Percentiles rank a stretch among this genome's conserved stretches.
phyloP scores from a whole-genome alignment of 495 filamentous ascomycete genomes.

The Usnea hakonensis region DNA sequence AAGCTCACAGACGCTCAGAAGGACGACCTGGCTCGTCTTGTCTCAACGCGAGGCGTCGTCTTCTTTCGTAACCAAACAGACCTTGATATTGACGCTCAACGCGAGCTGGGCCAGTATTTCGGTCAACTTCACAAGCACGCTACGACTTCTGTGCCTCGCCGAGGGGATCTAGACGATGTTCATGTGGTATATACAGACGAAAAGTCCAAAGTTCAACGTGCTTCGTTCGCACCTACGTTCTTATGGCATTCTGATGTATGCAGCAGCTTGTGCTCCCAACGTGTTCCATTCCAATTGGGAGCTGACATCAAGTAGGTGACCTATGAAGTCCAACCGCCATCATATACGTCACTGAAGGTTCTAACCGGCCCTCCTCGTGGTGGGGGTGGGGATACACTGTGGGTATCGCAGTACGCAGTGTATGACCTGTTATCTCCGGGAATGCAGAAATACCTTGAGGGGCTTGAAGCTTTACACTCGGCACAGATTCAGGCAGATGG shows the following conservation, averaged over 20 bases:
- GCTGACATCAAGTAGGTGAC: constrained; percentile 42
- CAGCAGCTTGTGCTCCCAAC: constrained; percentile 1
- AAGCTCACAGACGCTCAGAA: constrained; percentile 60
- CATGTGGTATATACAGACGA: constrained; percentile 61
- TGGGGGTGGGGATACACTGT: constrained; percentile 70
- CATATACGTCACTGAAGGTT: constrained; percentile 64
- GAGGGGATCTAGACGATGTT: constrained; percentile 56
- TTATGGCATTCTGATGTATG: constrained; percentile 59
- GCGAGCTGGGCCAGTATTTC: constrained; percentile 58
- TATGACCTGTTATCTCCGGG: constrained; percentile 60
- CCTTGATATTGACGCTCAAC: constrained; percentile 59
- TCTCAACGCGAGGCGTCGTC: constrained; percentile 65
- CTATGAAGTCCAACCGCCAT: constrained; percentile 71
- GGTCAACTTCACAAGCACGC: constrained; percentile 59
- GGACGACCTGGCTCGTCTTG: constrained; percentile 65
- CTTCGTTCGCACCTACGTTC: constrained; percentile 43
- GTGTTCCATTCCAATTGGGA: background rate
- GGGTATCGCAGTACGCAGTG: constrained; percentile 65
- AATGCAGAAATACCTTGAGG: constrained; percentile 66
- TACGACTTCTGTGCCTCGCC: constrained; percentile 51
- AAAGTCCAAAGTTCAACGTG: constrained; percentile 53
- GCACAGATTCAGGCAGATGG: constrained; percentile 64
- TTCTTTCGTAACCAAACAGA: constrained; percentile 64
- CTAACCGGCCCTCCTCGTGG: constrained; percentile 58
- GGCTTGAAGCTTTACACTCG: constrained; percentile 62